Percentiles rank a stretch among this genome's conserved stretches.
Conservation (phyloP, 2,329 filamentous ascomycete genomes). For the Macrophomina tecta region DNA sequence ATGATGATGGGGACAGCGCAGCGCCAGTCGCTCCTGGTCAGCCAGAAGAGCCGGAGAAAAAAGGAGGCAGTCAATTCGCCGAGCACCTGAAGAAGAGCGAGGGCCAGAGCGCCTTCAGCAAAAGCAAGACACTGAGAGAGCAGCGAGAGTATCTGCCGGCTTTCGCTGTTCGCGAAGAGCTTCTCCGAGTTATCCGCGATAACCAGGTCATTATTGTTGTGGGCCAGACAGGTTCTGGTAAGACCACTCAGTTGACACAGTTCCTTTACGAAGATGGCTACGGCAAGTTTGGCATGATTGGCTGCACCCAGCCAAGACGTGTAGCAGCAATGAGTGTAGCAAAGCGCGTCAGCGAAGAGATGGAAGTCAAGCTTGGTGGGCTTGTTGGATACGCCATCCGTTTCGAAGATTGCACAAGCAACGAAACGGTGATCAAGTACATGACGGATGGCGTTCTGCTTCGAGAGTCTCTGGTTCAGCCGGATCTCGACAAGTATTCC, state of each 20-base stretch:
- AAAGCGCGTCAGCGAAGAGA: slow-evolving; percentile 97
- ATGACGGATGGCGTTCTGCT: slow-evolving; percentile 98
- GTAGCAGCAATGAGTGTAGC: slow-evolving; percentile 99
- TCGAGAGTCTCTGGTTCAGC: slow-evolving; percentile 89
- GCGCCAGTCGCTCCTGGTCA: slow-evolving; percentile 72
- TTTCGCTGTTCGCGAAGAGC: slow-evolving; percentile 93
- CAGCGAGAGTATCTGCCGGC: slow-evolving; percentile 93
- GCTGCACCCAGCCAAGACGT: slow-evolving; percentile 93
- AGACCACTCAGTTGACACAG: slow-evolving; percentile 96
- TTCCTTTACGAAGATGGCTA: slow-evolving; percentile 97
- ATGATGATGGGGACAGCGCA: slow-evolving; percentile 87
- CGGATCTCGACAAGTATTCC: slow-evolving; percentile 92
- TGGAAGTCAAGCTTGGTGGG: slow-evolving; percentile 89
- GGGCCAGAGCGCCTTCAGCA: slow-evolving; percentile 86
- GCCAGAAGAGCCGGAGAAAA: slow-evolving; percentile 62
- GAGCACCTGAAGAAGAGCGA: slow-evolving; percentile 87
- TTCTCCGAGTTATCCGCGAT: slow-evolving; percentile 89
- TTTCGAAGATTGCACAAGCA: slow-evolving; percentile 97
- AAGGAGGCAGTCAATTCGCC: slow-evolving; percentile 78
- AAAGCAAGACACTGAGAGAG: slow-evolving; percentile 86
- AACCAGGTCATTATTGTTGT: slow-evolving; percentile 98
- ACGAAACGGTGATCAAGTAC: slow-evolving; percentile 95
- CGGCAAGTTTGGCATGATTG: slow-evolving; percentile 84
- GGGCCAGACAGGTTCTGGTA: slow-evolving; percentile 95
- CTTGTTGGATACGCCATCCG: slow-evolving; percentile 96